Base-by-base conservation (phyloP, 495 filamentous ascomycete species). In the Mytilinidion resinicola region DNA sequence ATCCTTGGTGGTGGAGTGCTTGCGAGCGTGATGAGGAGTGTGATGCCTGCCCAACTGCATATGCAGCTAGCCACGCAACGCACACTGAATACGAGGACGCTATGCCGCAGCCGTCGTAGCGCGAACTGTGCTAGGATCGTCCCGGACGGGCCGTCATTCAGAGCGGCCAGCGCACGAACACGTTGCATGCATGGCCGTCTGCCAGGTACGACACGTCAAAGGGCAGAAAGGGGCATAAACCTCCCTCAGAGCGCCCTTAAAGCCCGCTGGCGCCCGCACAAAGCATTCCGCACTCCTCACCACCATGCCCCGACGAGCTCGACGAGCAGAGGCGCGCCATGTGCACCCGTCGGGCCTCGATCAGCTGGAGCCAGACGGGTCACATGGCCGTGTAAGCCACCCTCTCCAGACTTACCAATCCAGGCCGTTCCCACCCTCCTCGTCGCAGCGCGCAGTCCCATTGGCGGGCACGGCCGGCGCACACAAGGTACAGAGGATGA, bases 361-460 rank as follows among this genome's bases (percentile, higher is more conserved):
- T 64, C 62, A 64, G 62, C 62, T 60, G 57, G 39, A 57, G 57
- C 44, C 15, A 21, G 35, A 57, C 34, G 25, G 54, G 38, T 65
- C 63, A 65, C 59, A 59, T 61, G 63, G 63, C 37, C 63, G 44
- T 52, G 54, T 59, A 61, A 65, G 63, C 63, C 63, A 65, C 63
- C 37, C 48, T 38, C 56, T 39, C 53, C 37, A 15, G 41, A 56
- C 56, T 49, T 59, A 56, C 62, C 57, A 65, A 65, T 65, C 63
- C 57, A 51, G 61, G 37, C 15, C 41, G 12, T 61, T 65, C 62
- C 62, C 53, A 50, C 62, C 51, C 62, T 57, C 62, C 62, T 61
- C 44, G 25, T 57, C 46, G 15, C 21, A 25, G 9, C 43, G 39
- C 19, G 12, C 54, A 19, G 6, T 34, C 14, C 55, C 47, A 65